Evolutionary conservation across 176 grass and related monocot species (phyloP).

Genomic region (Cocos nucifera): DNA sequence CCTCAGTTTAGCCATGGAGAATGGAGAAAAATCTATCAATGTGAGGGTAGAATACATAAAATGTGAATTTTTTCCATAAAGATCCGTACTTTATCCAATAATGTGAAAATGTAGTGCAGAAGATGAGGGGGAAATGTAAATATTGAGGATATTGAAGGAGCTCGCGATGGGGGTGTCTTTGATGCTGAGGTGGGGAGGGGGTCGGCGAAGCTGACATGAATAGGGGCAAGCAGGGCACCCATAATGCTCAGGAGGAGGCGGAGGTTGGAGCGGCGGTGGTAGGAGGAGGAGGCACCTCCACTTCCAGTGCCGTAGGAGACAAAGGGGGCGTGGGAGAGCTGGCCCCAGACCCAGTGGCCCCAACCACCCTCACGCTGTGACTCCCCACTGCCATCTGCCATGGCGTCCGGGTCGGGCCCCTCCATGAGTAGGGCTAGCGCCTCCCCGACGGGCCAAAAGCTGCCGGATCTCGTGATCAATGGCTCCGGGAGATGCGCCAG

Average conservation of each 20-base stretch:
- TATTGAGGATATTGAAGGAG: neutral
- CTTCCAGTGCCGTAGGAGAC: constrained; percentile 1
- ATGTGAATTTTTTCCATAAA: constrained; percentile 1
- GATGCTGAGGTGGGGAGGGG: constrained; percentile 20
- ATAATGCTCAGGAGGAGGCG: constrained; percentile 82
- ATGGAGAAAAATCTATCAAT: neutral
- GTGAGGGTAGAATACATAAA: constrained; percentile 8
- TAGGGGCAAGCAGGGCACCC: constrained; percentile 74
- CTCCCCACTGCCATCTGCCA: constrained; percentile 30
- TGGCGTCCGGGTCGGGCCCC: constrained; percentile 48
- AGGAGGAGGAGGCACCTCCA: neutral
- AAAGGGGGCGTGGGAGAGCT: constrained; percentile 35
- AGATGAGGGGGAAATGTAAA: neutral
- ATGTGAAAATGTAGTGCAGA: constrained; percentile 2
- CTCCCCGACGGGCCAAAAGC: constrained; percentile 52
- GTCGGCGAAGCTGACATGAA: constrained; percentile 28
- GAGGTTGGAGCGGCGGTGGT: constrained; percentile 58
- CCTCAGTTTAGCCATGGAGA: too few species aligned
- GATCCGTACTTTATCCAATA: too few species aligned
- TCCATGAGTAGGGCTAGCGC: constrained; percentile 63
- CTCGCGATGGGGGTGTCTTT: too few species aligned
- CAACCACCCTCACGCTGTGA: constrained; percentile 37
- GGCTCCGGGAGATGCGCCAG: too few species aligned
- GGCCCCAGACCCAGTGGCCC: constrained; percentile 52
- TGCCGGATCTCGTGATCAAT: constrained; percentile 48